Evolutionary conservation across 345 rosid genomes (phyloP), one percentile per base, ranked within the genome.

Genomic region (Brassica carinata): DNA sequence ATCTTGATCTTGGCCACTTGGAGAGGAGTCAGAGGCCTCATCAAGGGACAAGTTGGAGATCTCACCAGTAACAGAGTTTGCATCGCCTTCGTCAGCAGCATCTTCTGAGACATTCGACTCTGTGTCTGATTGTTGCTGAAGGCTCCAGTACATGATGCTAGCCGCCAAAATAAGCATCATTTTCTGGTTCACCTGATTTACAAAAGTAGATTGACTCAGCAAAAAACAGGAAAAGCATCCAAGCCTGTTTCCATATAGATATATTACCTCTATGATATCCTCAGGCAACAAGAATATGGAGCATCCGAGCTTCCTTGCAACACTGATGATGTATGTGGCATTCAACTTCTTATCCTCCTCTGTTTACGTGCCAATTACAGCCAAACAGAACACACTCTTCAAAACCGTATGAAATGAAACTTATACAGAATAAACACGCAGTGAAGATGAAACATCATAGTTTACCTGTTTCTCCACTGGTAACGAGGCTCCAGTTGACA

Each of bases 271-370:
- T 61, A 93, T 79, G 15, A 95, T 92, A 84, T 95, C 98, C 86
- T 95, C 99, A 26, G 96, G 99, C 79, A 95, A 85, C 86, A 95
- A 80, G 88, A 95, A 95, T 29, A 95, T 88, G 40, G 96, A 93
- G 84, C 99, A 91, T 9, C 99, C 97, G 1, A 95, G 92, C 88
- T 95, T 95, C 72, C 98, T 74, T 9, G 98, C 98, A 79, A 93
- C 97, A 86, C 97, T 95, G 72, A 95, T 93, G 29, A 93, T 95
- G 67, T 93, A 95, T 33, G 93, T 91, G 69, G 98, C 97, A 82
- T 95, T 95, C 79, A 86, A 67, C 84, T 86, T 88, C 91, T 87
- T 91, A 34, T 91, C 96, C 76, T 95, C 94, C 27, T 93, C 97
- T 95, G 93, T 87, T 51, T 63, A 11, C 64, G 2, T 18, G 0